Base-by-base conservation (phyloP, 352 stramenopile species). In the Phytopythium litorale region DNA sequence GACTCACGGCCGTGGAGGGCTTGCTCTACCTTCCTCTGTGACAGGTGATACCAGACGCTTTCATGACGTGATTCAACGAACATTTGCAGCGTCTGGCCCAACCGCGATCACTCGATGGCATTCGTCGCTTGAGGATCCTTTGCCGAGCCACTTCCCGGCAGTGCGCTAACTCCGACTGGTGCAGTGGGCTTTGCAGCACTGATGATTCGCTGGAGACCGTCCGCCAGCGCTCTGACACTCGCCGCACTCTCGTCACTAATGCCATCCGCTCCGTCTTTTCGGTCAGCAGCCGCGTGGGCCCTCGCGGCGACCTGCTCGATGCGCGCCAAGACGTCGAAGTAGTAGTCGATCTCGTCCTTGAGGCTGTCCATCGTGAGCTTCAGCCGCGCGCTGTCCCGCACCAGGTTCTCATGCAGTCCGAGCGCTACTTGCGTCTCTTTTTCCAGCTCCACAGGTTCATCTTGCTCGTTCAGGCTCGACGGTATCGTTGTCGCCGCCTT, bases 321-420 rank as follows among this genome's bases (percentile, higher is more conserved):
- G 49, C 43, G 67, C 2, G 60, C 68, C 30, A 89, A 60, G 40
- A 81, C 21, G 21, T 70, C 62, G 45, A 84, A 89, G 55, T 81
- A 83, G 58, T 73, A 78, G 54, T 83, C 73, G 23, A 89, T 79
- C 43, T 86, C 77, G 0, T 80, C 70, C 32, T 70, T 69, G 43
- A 89, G 35, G 35, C 42, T 62, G 37, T 73, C 53, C 25, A 64
- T 68, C 59, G 83, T 82, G 33, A 89, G 75, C 32, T 67, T 73
- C 64, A 87, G 72, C 16, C 73, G 63, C 28, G 66, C 68, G 19
- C 76, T 84, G 33, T 87, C 79, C 13, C 72, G 68, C 18, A 81
- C 35, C 9, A 89, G 54, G 15, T 84, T 72, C 21, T 75, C 42
- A 25, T 79, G 65, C 19, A 89, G 67, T 15, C 64, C 71, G 15